These are phyloP conservation scores for Verticillium klebahnii DNA, from an alignment of 2,329 filamentous ascomycete species.

Conservation along the genomic window DNA sequence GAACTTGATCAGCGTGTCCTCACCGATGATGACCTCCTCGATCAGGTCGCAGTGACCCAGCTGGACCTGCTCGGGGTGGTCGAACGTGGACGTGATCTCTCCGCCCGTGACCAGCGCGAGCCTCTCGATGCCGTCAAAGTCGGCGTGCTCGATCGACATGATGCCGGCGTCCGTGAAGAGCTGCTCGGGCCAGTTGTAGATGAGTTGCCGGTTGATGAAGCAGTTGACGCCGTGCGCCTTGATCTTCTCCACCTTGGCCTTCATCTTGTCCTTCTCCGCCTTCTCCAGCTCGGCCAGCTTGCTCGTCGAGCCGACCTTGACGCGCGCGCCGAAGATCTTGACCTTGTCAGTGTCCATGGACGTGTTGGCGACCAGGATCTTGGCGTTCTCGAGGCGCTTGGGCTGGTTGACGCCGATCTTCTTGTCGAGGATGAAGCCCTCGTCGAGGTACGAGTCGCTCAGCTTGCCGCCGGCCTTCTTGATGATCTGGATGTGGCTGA, in stretches of 20 bases:
- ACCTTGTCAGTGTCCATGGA: constrained; percentile 99
- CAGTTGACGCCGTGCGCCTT: constrained; percentile 99
- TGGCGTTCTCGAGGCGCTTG: constrained; percentile 94
- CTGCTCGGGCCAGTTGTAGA: constrained; percentile 99
- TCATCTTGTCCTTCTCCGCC: constrained; percentile 99
- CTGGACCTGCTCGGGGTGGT: constrained; percentile 96
- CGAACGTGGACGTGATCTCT: constrained; percentile 96
- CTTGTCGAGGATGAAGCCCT: constrained; percentile 98
- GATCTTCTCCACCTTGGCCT: constrained; percentile 97
- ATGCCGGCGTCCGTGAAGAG: constrained; percentile 97
- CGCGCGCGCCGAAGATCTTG: constrained; percentile 96
- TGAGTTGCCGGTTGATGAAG: constrained; percentile 98
- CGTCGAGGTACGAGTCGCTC: constrained; percentile 94
- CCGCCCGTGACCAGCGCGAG: constrained; percentile 92
- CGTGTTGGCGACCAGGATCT: constrained; percentile 96
- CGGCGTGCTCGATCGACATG: constrained; percentile 96
- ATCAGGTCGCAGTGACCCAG: constrained; percentile 92
- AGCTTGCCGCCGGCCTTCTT: constrained; percentile 99
- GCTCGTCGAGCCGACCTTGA: constrained; percentile 93
- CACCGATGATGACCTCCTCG: constrained; percentile 96
- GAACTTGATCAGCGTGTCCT: constrained; percentile 96
- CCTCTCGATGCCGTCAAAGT: constrained; percentile 97
- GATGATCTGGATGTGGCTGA: constrained; percentile 98
- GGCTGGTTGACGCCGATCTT: constrained; percentile 99
- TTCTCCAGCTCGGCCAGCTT: constrained; percentile 98